phyloP scores from a whole-genome alignment of 257 asterid species.

The Fraxinus excelsior region DNA sequence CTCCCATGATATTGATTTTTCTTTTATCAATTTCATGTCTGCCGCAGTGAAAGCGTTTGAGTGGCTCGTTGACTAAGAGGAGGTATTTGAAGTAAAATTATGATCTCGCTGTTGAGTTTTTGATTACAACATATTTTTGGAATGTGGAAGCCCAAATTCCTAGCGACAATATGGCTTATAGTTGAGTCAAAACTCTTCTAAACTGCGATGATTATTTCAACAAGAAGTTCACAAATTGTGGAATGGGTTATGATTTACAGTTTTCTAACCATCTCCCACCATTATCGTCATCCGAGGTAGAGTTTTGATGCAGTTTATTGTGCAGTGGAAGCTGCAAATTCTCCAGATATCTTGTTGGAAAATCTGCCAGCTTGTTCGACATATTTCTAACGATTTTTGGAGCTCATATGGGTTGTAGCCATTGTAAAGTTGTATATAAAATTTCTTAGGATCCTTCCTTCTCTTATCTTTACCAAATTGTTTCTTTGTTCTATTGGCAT shows the following conservation, averaged over 20 bases:
- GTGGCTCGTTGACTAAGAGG: background rate
- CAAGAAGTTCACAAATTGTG: background rate
- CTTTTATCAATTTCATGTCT: background rate
- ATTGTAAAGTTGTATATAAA: too few relatives aligned
- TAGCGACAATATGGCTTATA: background rate
- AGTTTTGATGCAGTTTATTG: background rate
- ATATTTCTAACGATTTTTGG: background rate
- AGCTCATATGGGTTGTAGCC: background rate
- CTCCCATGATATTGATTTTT: background rate
- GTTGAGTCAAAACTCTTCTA: background rate
- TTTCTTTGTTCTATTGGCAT: background rate
- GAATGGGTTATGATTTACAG: too few relatives aligned
- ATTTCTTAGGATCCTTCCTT: background rate
- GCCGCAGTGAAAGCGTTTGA: constrained; percentile 18
- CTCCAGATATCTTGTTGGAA: background rate
- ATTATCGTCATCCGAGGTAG: background rate
- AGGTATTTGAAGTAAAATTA: constrained; percentile 9
- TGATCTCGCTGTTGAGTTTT: background rate
- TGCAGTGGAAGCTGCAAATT: background rate
- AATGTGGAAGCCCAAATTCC: background rate
- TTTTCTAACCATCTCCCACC: background rate
- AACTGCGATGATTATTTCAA: background rate
- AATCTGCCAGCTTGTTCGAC: background rate
- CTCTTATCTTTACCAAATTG: background rate
- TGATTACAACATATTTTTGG: background rate